Base-by-base conservation (phyloP, 345 rosid genomes). In the Populus nigra region DNA sequence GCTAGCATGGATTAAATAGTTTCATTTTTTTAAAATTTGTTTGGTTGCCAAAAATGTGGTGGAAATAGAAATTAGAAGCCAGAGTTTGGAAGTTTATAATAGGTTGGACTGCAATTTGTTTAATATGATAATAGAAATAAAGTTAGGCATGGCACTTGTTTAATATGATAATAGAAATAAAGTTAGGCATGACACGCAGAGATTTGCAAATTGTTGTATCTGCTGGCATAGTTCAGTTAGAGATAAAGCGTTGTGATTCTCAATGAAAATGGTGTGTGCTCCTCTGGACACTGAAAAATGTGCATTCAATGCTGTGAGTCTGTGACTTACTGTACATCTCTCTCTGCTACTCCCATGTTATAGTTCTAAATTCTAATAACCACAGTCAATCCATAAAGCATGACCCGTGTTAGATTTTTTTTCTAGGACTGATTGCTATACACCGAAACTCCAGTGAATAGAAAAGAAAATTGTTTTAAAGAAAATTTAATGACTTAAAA, bases 221-320 rank as follows among this genome's bases (percentile, higher is more conserved):
- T 63, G 31, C 5, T 69, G 47, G 66, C 41, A 38, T 25, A 68
- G 41, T 65, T 70, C 53, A 33, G 71, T 38, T 23, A 53, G 17
- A 63, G 74, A 74, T 50, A 39, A 79, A 36, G 69, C n/a, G 35
- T 76, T 77, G 68, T 49, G 69, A 65, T 15, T 85, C 78, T 72
- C 77, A 76, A 73, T 71, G 78, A 62, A 59, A 78, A 65, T 76
- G 78, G 68, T 22, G 66, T 50, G 81, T 71, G 83, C 81, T 83
- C 88, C 87, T 75, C 17, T 62, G 62, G 50, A 35, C 8, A 31
- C 53, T 47, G 71, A 57, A 77, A 65, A 27, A 23, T 72, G 55
- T 45, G 55, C 73, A 38, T 62, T 77, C 49, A 36, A 22, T 71
- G 75, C 22, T 69, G 33, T 69, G 69, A 41, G 41, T 74, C 18